Conservation (phyloP, 2,329 filamentous ascomycete species). For the Fonsecaea pedrosoi region DNA sequence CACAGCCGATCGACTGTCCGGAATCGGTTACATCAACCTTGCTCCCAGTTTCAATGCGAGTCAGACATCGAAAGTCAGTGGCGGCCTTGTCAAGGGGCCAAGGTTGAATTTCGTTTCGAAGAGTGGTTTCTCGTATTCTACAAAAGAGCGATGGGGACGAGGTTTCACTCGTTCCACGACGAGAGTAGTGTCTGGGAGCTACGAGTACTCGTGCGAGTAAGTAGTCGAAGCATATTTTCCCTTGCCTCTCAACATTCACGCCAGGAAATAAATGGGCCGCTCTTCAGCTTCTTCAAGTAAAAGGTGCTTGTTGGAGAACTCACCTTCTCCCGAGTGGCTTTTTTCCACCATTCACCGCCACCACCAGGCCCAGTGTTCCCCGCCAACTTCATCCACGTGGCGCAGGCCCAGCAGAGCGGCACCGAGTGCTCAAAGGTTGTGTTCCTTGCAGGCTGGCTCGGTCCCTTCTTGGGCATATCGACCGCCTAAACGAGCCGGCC, state of each 20-base stretch:
- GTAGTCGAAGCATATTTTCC: not conserved
- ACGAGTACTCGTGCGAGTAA: too few species aligned
- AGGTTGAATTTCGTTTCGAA: not conserved
- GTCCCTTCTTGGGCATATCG: not conserved
- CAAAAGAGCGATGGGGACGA: not conserved
- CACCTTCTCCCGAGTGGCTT: not conserved
- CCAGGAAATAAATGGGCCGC: not conserved
- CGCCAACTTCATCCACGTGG: not conserved
- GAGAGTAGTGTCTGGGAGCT: not conserved
- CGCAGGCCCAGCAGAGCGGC: constrained; percentile 1
- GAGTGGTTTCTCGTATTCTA: not conserved
- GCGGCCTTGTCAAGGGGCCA: not conserved
- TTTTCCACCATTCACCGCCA: not conserved
- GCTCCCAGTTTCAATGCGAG: not conserved
- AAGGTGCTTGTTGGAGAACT: not conserved
- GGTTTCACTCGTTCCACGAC: not conserved
- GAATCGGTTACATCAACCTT: not conserved
- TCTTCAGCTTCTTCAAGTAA: not conserved
- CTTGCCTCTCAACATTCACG: not conserved
- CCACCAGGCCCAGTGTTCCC: not conserved
- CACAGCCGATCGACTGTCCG: not conserved
- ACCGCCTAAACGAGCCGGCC: not conserved
- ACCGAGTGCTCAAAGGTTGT: not conserved
- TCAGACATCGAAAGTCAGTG: not conserved
- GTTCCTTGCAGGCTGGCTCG: not conserved